Base-by-base conservation (phyloP, 768 basidiomycete species). In the Dentipellis sp. region DNA sequence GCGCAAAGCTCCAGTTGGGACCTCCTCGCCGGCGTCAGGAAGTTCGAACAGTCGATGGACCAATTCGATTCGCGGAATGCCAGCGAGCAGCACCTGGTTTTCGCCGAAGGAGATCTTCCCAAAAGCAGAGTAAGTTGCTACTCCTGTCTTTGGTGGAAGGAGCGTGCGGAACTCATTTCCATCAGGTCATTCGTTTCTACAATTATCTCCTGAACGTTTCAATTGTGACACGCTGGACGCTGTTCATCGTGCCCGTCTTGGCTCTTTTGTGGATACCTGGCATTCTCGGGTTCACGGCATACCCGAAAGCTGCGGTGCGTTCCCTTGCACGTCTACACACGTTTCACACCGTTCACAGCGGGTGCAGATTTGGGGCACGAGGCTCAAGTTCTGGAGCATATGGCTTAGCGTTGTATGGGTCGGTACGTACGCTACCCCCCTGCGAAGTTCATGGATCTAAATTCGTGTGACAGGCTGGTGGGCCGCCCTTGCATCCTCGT, bases 361-460 rank as follows among this genome's bases (percentile, higher is more conserved):
- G 17, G 35, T 16, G n/a, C 49, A 82, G 78, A 70, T 85, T 10
- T 86, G 82, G 80, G 75, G 76, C 35, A 76, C 85, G 10, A 72
- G 72, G 55, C 68, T 88, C 48, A 53, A 87, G 6, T 90, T 82
- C 80, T 93, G 89, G 89, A 88, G 84, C 57, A 83, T 91, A 56
- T 95, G 91, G 90, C 71, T 93, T 29, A 80, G 77, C 39, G 80
- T 94, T 35, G 71, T 80, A 4, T 95, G 92, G 92, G 80, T 69
- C 65, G 87, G 86, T 83, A 38, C 16, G 52, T 40, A 34, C 50
- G 17, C 36, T 23, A n/a, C 4, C 14, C 19, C 36, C 37, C 29
- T 2, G 54, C 53, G 46, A 45, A 14, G 17, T 46, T n/a, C 10
- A 19, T 49, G 17, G 36, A 38, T 38, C 34, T 59, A 29, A 29